Base-by-base conservation (phyloP, 768 basidiomycete species). In the Lenzites betulinus region DNA sequence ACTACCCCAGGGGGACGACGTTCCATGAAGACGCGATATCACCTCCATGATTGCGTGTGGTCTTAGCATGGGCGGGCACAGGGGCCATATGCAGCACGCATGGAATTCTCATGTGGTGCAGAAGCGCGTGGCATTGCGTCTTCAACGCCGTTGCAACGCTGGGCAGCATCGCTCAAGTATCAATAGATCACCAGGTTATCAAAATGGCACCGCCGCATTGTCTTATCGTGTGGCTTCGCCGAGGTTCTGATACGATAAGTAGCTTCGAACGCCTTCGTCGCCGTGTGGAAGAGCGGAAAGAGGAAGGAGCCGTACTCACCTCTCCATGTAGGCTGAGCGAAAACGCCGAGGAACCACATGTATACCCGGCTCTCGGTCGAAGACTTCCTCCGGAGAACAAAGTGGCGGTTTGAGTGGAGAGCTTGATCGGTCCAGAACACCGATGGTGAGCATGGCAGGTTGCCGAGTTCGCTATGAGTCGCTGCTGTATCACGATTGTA, bases 11-110 rank as follows among this genome's bases (percentile, higher is more conserved):
- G n/a, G 26, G 9, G 38, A 15, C 41, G 20, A 51, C 54, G 18
- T 15, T 54, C 54, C 54, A 50, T 5, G 49, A 39, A 39, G 49
- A 51, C 60, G 60, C 30, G 60, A 61, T 61, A 51, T 11, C 54
- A n/a, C 35, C 26, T 8, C 35, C 11, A 26, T 22, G 30, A 54
- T 51, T 51, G 54, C 60, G 52, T 46, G 22, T 54, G 22, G 15
- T 33, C n/a, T n/a, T 11, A 48, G 23, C 39, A 18, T 28, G 38
- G 25, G 4, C 11, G 20, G 26, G 36, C 23, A 30, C 36, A 20
- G 16, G 25, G 4, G 30, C 28, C 48, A 25, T 12, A 39, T 39
- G 22, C 35, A 26, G 12, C 20, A 11, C 22, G 54, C 54, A 36
- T 28, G n/a, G 49, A 41, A 11, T 22, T 44, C 38, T 33, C 25